Base-by-base conservation (phyloP, 1,284 basidiomycete species). In the Ganoderma lingzhi region DNA sequence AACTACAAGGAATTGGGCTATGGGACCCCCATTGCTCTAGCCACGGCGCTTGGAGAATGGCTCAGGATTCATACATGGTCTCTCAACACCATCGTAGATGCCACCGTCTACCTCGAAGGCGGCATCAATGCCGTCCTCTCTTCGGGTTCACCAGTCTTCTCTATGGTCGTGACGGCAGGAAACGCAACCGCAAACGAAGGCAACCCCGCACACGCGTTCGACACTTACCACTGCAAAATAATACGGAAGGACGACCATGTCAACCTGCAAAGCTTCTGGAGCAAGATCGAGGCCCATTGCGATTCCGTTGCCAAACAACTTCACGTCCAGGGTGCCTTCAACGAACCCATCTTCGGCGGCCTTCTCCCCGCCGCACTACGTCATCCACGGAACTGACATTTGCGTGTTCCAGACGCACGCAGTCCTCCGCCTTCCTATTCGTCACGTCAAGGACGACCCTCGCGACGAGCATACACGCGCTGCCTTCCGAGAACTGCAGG, bases 61-160 rank as follows among this genome's bases (percentile, higher is more conserved):
- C 53, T 56, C 32, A 56, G 30, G 17, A 56, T 56, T 19, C 53
- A 56, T 30, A 56, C 53, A 17, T 56, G 53, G 53, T 17, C 53
- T 35, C 32, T 56, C 30, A 32, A 8, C 53, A 56, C 53, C 53
- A 14, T 56, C 53, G 53, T 35, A 32, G 53, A 56, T 32, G 17
- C 53, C 30, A 6, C 30, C 30, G 53, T 56, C 53, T 56, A 56
- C 30, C 53, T 56, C 32, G 15, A 32, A 32, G 53, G 53, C 30
- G 53, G 53, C 30, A 56, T 56, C 32, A 15, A 56, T 17, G 8
- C 53, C 17, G 53, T 56, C n/a, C n/a, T n/a, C 6, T 56, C 53
- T 28, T 56, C 53, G 28, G 53, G 53, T 17, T 17, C 53, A 35
- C 53, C 53, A 2, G 53, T 14, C 9, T 56, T 56, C 15, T 32